Percentiles rank a stretch among this genome's conserved stretches.
Evolutionary conservation across 2,329 filamentous ascomycete genomes (phyloP).

Genomic region (Cylindrodendrum hubeiense): DNA sequence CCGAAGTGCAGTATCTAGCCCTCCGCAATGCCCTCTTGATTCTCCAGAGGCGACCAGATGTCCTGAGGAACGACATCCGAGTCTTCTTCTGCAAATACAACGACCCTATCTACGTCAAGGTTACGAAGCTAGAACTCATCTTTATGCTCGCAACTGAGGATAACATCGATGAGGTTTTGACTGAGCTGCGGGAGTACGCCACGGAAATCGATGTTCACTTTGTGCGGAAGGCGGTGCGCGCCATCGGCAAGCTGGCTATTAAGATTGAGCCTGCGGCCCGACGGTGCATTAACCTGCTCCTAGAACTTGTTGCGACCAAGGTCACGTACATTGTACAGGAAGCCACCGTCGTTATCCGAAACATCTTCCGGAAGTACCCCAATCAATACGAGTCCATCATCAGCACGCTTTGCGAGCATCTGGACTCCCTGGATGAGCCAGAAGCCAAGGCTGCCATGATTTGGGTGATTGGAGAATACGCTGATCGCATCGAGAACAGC

Average conservation of each 20-base stretch:
- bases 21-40: constrained; percentile 94
- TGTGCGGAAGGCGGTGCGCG: constrained; percentile 95
- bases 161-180: constrained; percentile 95
- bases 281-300: constrained; percentile 90
- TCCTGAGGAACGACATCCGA: constrained; percentile 94
- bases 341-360: constrained; percentile 97
- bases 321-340: constrained; percentile 99
- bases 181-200: constrained; percentile 94
- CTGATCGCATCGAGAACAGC: constrained; percentile 96
- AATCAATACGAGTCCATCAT: constrained; percentile 99
- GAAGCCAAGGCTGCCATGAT: constrained; percentile 99
- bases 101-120: constrained; percentile 99
- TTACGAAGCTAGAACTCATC: constrained; percentile 97
- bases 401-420: constrained; percentile 91
- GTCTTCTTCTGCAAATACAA: constrained; percentile 99
- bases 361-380: constrained; percentile 99
- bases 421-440: constrained; percentile 96
- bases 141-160: constrained; percentile 98
- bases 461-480: constrained; percentile 99
- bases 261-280: constrained; percentile 96
- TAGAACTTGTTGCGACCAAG: constrained; percentile 97
- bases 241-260: constrained; percentile 97
- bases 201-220: constrained; percentile 99
- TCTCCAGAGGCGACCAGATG: constrained; percentile 90
- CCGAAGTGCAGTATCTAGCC: constrained; percentile 98